These are phyloP conservation scores for Nicotiana obtusifolia DNA, from an alignment of 257 asterid species.

Conservation along the genomic window DNA sequence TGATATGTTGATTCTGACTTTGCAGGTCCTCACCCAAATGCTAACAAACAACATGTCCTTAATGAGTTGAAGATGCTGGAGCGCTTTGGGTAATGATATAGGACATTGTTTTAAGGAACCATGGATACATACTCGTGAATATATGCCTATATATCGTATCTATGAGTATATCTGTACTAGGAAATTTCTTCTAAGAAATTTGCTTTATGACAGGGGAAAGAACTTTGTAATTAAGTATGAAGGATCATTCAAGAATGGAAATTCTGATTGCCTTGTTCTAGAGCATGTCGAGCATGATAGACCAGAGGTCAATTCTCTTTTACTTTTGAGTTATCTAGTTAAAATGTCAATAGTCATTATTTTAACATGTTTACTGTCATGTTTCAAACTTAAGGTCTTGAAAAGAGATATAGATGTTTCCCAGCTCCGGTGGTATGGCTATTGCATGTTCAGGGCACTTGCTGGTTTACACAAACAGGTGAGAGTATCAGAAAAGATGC, in stretches of 20 bases:
- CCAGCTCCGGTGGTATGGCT: slow-evolving; percentile 84
- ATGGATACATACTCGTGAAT: background rate
- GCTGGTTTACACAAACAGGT: slow-evolving; percentile 91
- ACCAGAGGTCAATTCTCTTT: slow-evolving; percentile 67
- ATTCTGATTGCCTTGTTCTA: slow-evolving; percentile 70
- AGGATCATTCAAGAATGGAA: slow-evolving; percentile 61
- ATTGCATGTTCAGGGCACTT: slow-evolving; percentile 87
- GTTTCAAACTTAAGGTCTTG: slow-evolving; percentile 43
- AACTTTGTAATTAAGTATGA: slow-evolving; percentile 71
- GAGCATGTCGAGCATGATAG: slow-evolving; percentile 90
- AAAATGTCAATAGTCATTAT: background rate
- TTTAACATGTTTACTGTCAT: background rate
- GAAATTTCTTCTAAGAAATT: slow-evolving; percentile 5
- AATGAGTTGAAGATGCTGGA: slow-evolving; percentile 92
- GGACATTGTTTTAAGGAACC: background rate
- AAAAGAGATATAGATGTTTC: slow-evolving; percentile 57
- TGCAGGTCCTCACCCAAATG: slow-evolving; percentile 85
- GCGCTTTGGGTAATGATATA: slow-evolving; percentile 66
- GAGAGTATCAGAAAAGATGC: slow-evolving; percentile 20
- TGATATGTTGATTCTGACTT: slow-evolving; percentile 11
- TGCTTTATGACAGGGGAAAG: slow-evolving; percentile 60
- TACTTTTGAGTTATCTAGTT: slow-evolving; percentile 9
- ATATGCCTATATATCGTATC: background rate
- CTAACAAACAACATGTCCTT: slow-evolving; percentile 59
- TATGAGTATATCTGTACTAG: slow-evolving; percentile 9